Evolutionary conservation across 768 basidiomycete species (phyloP).

Genomic region (Mycena vulgaris): DNA sequence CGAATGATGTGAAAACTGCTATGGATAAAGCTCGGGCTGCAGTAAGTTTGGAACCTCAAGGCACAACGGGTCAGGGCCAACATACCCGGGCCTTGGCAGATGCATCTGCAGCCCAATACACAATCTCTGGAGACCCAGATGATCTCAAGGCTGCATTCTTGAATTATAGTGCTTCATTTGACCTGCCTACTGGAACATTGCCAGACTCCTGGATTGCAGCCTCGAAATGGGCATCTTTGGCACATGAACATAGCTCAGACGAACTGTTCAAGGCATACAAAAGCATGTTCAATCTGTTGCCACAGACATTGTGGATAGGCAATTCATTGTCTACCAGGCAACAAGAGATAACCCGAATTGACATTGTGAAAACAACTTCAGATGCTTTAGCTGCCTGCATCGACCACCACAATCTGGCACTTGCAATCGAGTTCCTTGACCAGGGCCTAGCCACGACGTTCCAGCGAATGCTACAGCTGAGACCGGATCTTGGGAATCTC

Average conservation of each 20-base stretch:
- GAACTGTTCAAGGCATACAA: too few relatives aligned
- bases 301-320: neutral
- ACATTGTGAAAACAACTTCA: neutral
- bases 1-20: neutral
- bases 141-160: neutral
- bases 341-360: neutral
- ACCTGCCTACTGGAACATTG: neutral
- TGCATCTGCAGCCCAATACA: neutral
- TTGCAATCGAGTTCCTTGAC: neutral
- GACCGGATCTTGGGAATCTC: neutral
- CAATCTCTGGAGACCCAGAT: neutral
- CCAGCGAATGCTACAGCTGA: neutral
- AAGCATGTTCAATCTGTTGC: neutral
- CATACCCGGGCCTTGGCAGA: neutral
- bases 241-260: neutral
- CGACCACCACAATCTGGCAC: neutral
- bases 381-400: neutral
- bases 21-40: neutral
- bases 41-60: neutral
- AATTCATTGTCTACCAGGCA: neutral
- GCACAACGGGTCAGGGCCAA: neutral
- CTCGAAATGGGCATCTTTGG: neutral
- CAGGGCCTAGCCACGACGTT: neutral
- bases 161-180: neutral
- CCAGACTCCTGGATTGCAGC: neutral